Conservation (phyloP, 75 land plant species). For the Chamaecyparis obtusa region DNA sequence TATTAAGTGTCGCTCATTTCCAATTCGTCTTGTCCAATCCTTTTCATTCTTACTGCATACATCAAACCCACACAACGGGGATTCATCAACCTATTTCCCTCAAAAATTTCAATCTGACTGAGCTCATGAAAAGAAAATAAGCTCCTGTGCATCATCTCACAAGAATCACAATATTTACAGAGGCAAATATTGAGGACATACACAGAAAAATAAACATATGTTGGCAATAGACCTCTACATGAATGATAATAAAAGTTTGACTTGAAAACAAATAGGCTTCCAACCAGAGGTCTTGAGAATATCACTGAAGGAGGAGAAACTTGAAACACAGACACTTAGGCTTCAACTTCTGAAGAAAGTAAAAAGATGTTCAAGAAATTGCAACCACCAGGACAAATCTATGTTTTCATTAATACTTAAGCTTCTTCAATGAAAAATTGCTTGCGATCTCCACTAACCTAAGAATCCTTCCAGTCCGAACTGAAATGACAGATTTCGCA, state of each 20-base stretch:
- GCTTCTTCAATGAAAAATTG: background rate
- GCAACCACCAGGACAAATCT: background rate
- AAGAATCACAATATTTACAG: background rate
- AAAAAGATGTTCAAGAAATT: background rate
- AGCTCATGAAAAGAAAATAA: background rate
- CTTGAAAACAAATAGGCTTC: background rate
- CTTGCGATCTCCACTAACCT: conserved; percentile 46
- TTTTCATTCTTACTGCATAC: conserved; percentile 75
- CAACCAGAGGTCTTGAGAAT: background rate
- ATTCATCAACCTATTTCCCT: conserved; percentile 6
- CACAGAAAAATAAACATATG: background rate
- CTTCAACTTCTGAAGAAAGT: background rate
- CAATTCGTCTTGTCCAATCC: conserved; percentile 95
- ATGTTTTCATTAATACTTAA: background rate
- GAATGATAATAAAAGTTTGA: background rate
- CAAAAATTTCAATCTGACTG: background rate
- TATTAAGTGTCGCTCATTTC: conserved; percentile 93
- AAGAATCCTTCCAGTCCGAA: conserved; percentile 81
- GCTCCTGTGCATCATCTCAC: background rate
- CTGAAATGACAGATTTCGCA: conserved; percentile 79
- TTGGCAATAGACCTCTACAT: background rate
- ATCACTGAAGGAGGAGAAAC: background rate
- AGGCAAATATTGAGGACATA: background rate
- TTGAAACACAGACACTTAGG: background rate
- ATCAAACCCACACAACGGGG: background rate